phyloP scores from a whole-genome alignment of 2,329 filamentous ascomycete genomes.

The Fusarium fracticaudum region DNA sequence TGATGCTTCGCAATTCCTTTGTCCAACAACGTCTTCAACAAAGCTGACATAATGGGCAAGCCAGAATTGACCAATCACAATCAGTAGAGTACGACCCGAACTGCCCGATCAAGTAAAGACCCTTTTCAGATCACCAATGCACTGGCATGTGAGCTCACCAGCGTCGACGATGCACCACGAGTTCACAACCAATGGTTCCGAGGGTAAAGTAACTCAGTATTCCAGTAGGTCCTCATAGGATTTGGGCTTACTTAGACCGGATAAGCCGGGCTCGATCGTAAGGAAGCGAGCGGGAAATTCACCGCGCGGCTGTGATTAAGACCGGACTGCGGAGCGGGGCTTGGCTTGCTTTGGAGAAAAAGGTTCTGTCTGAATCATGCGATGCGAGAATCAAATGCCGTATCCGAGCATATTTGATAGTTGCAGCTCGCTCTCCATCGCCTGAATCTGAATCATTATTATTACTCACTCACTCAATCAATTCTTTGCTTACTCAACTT shows the following conservation, averaged over 20 bases:
- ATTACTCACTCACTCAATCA: background rate
- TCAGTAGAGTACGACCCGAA: conserved; percentile 1
- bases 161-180: conserved; percentile 26
- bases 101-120: conserved; percentile 27
- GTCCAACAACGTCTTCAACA: conserved; percentile 15
- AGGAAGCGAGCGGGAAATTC: conserved; percentile 35
- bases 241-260: conserved; percentile 25
- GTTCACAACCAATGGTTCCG: conserved; percentile 1
- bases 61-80: conserved; percentile 2
- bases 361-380: conserved; percentile 37
- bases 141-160: conserved; percentile 35
- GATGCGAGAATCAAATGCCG: conserved; percentile 22
- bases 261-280: conserved; percentile 30
- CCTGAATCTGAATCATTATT: background rate
- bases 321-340: conserved; percentile 28
- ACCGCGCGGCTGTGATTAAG: conserved; percentile 41
- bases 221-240: background rate
- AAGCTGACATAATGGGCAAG: conserved; percentile 37
- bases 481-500: background rate
- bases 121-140: background rate
- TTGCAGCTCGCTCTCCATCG: background rate
- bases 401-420: conserved; percentile 2
- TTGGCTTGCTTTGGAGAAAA: conserved; percentile 6
- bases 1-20: conserved; percentile 42
- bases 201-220: conserved; percentile 12